Percentiles rank a stretch among this genome's conserved stretches.
Evolutionary conservation across 1,284 basidiomycete species (phyloP).

Genomic region (Sutorius eximius): DNA sequence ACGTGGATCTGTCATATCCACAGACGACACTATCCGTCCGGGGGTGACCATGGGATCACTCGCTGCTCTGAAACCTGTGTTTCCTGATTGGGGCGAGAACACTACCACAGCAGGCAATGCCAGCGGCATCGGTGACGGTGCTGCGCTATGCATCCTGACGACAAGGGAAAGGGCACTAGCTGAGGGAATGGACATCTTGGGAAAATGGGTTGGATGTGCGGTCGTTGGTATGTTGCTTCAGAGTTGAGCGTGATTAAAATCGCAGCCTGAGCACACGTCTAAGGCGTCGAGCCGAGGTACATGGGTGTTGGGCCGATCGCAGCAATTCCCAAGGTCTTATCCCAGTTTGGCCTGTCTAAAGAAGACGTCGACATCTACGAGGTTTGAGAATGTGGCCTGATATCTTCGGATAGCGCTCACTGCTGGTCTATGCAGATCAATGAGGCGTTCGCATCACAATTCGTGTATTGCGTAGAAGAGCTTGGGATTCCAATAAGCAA

Average conservation of each 20-base stretch:
- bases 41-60: conserved; percentile 75
- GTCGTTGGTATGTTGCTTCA: conserved; percentile 65
- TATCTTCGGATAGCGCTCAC: neutral
- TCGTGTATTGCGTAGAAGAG: conserved; percentile 78
- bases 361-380: conserved; percentile 91
- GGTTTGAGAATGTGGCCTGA: conserved; percentile 46
- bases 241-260: neutral
- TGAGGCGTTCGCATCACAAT: conserved; percentile 82
- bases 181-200: conserved; percentile 85
- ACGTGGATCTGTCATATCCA: conserved; percentile 54
- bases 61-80: conserved; percentile 67
- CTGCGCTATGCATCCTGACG: conserved; percentile 86
- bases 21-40: conserved; percentile 81
- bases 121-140: conserved; percentile 94
- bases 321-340: conserved; percentile 81
- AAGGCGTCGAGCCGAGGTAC: conserved; percentile 80
- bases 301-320: conserved; percentile 88
- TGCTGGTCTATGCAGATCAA: conserved; percentile 56
- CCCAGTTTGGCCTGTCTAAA: conserved; percentile 70
- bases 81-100: conserved; percentile 75
- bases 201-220: conserved; percentile 82
- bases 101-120: conserved; percentile 89
- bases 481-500: conserved; percentile 78
- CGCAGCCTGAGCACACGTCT: conserved; percentile 1
- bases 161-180: conserved; percentile 81